Conservation (phyloP, 176 grass and related monocot species). For the Bonia amplexicaulis region DNA sequence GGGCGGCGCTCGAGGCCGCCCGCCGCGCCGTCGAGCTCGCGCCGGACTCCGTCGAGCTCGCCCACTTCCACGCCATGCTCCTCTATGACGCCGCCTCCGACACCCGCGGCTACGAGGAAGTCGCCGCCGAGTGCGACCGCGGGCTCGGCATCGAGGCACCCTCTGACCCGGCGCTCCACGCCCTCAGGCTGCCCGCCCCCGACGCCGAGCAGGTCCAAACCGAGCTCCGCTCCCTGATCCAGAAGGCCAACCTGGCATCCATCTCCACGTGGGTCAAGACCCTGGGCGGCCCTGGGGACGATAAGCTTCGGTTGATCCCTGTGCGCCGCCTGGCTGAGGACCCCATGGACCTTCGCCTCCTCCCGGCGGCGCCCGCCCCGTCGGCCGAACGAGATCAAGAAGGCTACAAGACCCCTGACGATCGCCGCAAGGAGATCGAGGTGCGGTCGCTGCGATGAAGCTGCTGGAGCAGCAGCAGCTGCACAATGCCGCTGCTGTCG, state of each 20-base stretch:
- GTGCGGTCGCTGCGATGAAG: conserved; percentile 60
- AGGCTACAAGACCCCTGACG: conserved; percentile 78
- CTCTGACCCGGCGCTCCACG: conserved; percentile 54
- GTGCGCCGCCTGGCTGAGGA: conserved; percentile 58
- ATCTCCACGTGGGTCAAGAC: conserved; percentile 88
- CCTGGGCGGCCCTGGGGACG: conserved; percentile 46
- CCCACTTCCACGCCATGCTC: conserved; percentile 71
- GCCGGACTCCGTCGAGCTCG: conserved; percentile 74
- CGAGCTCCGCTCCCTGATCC: conserved; percentile 63
- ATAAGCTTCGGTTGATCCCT: conserved; percentile 66
- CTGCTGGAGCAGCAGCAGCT: conserved; percentile 65
- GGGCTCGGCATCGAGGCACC: conserved; percentile 55
- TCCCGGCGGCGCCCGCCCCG: conserved; percentile 40
- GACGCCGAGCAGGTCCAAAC: conserved; percentile 49
- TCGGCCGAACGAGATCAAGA: conserved; percentile 88
- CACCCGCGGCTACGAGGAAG: conserved; percentile 55
- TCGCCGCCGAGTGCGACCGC: conserved; percentile 64
- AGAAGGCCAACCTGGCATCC: conserved; percentile 80
- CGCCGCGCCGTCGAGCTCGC: conserved; percentile 54
- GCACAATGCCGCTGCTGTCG: background rate
- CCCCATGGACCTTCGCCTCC: conserved; percentile 57
- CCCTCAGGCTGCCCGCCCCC: conserved; percentile 46
- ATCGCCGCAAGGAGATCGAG: conserved; percentile 96
- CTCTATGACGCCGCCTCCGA: conserved; percentile 53
- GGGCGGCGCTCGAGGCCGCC: conserved; percentile 49